Evolutionary conservation across 2,329 filamentous ascomycete species (phyloP).

Genomic region (Chrysoporthe puriensis): DNA sequence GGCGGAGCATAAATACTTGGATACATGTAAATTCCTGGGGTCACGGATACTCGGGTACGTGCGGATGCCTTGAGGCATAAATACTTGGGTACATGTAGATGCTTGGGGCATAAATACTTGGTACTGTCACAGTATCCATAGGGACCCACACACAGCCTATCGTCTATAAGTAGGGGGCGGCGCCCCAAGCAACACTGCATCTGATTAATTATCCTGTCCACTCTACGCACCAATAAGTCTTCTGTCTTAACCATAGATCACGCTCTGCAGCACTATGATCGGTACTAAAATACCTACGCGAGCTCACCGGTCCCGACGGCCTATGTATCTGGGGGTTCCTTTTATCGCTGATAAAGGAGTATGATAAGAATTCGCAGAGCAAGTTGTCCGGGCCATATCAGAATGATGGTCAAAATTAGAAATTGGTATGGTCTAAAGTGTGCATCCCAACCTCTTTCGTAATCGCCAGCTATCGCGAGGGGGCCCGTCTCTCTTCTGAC

Average conservation of each 20-base stretch:
- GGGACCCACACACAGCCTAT: neutral
- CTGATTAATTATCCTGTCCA: neutral
- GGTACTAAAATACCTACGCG: neutral
- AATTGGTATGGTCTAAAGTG: neutral
- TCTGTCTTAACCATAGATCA: neutral
- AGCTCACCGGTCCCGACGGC: neutral
- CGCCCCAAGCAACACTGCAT: neutral
- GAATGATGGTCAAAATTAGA: neutral
- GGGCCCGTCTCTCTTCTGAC: neutral
- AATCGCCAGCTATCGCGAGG: neutral
- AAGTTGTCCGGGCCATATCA: neutral
- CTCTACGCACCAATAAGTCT: neutral
- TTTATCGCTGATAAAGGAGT: neutral
- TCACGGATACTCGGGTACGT: neutral
- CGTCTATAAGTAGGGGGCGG: neutral
- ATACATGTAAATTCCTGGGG: neutral
- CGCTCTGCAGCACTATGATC: neutral
- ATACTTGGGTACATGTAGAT: constrained; percentile 2
- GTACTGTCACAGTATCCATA: neutral
- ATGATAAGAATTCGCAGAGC: neutral
- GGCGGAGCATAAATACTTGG: neutral
- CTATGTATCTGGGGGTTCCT: neutral
- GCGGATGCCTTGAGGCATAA: neutral
- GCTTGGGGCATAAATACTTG: neutral
- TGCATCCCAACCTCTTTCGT: neutral